Evolutionary conservation across 495 filamentous ascomycete genomes (phyloP), one percentile per base, ranked within the genome.

Genomic region (Acidomyces sp.): DNA sequence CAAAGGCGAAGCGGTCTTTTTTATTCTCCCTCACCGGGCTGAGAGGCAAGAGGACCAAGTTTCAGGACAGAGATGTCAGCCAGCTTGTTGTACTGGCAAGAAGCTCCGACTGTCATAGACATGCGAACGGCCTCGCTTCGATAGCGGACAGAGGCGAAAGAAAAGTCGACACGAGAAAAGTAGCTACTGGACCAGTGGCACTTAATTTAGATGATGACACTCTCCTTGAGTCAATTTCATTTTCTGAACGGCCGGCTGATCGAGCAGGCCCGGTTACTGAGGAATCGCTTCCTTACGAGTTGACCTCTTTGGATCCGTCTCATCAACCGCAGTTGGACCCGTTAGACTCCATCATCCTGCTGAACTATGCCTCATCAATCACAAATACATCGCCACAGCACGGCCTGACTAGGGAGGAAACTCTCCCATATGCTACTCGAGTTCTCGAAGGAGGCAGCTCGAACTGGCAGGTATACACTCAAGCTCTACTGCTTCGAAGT

Each of bases 401-500:
- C 55, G 80, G 81, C 1, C 67, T 96, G 20, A 96, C 86, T 0
- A 71, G 85, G 16, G 92, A 99, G 55, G 85, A 94, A 58, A 87
- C 93, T 25, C 60, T 86, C 12, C 90, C 90, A 0, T 96, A 85
- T 57, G 92, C 87, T 4, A 78, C 77, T 16, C 75, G 90, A 13
- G 92, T 96, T 0, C 70, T 99, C 15, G 70, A 80, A 12, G 85
- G 90, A 39, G 84, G 86, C 34, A 80, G 81, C 48, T 85, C 85
- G 2, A 96, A 96, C 59, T 99, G 90, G 90, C 92, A 96, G 59
- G 78, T 94, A 16, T 96, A 99, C 55, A 95, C 90, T 0, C 84
- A 95, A 53, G 90, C 82, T 1, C 62, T 99, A 4, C 64, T 96
- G 2, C 77, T 94, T 4, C 73, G 90, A 30, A 88, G 83, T 54